phyloP scores from a whole-genome alignment of 2,329 filamentous ascomycete genomes.

The Ilyonectria sp. region DNA sequence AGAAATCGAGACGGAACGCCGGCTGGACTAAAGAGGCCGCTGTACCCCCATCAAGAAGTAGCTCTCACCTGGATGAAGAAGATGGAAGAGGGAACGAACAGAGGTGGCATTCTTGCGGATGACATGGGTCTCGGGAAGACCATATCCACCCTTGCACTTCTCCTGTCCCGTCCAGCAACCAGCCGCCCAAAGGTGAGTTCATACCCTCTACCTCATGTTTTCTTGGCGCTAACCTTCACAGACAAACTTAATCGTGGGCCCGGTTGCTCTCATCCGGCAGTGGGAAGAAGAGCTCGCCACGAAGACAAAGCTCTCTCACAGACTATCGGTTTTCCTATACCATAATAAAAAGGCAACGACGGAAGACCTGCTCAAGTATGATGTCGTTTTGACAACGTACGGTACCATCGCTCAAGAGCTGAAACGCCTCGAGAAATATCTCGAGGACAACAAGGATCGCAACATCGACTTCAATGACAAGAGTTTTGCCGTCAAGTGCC shows the following conservation, averaged over 20 bases:
- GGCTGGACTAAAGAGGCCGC: slow-evolving; percentile 73
- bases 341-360: slow-evolving; percentile 78
- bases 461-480: slow-evolving; percentile 56
- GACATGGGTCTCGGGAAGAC: slow-evolving; percentile 97
- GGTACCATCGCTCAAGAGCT: slow-evolving; percentile 78
- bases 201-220: neutral
- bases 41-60: slow-evolving; percentile 88
- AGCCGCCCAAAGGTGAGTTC: slow-evolving; percentile 54
- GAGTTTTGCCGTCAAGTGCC: slow-evolving; percentile 58
- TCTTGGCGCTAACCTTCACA: slow-evolving; percentile 58
- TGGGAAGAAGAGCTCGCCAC: slow-evolving; percentile 86
- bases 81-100: slow-evolving; percentile 84
- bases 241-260: slow-evolving; percentile 88
- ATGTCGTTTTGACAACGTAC: slow-evolving; percentile 90
- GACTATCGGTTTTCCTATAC: slow-evolving; percentile 77
- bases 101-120: slow-evolving; percentile 91
- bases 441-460: slow-evolving; percentile 63
- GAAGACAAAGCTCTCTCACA: slow-evolving; percentile 74
- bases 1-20: slow-evolving; percentile 79
- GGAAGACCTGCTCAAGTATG: slow-evolving; percentile 75
- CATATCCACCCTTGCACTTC: slow-evolving; percentile 84
- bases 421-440: slow-evolving; percentile 72
- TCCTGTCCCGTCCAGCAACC: slow-evolving; percentile 76
- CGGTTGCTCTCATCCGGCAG: slow-evolving; percentile 84
- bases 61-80: slow-evolving; percentile 87